These are phyloP conservation scores for Clavispora phyllophila DNA, from an alignment of 805 yeast species.

Conservation along the genomic window DNA sequence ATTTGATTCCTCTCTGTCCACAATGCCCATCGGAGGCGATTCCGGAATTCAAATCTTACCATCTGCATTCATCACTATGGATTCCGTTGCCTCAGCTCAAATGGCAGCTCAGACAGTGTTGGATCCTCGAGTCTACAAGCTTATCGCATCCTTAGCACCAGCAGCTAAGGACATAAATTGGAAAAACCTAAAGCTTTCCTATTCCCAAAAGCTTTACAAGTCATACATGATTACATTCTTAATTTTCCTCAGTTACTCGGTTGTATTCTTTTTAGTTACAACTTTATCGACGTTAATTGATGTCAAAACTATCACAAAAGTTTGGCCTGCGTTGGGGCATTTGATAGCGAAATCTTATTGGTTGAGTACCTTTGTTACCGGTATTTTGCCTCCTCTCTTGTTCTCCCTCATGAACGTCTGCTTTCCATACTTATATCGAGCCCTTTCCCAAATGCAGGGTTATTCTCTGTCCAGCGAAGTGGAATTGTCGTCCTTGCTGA, in stretches of 20 bases:
- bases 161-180: slow-evolving; percentile 43
- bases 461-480: slow-evolving; percentile 53
- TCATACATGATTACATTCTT: slow-evolving; percentile 38
- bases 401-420: slow-evolving; percentile 49
- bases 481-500: slow-evolving; percentile 51
- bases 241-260: slow-evolving; percentile 45
- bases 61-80: slow-evolving; percentile 46
- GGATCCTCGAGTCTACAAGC: slow-evolving; percentile 41
- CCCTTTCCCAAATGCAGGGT: slow-evolving; percentile 48
- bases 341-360: slow-evolving; percentile 45
- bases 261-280: slow-evolving; percentile 51
- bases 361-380: slow-evolving; percentile 53
- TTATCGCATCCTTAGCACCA: slow-evolving; percentile 41
- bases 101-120: slow-evolving; percentile 45
- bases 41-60: slow-evolving; percentile 35
- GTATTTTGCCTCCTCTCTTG: slow-evolving; percentile 57
- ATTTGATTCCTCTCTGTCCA: slow-evolving; percentile 24
- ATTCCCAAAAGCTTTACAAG: slow-evolving; percentile 31
- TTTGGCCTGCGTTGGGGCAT: slow-evolving; percentile 59
- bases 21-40: slow-evolving; percentile 22
- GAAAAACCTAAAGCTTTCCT: slow-evolving; percentile 43
- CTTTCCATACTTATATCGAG: slow-evolving; percentile 52
- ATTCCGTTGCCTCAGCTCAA: slow-evolving; percentile 44
- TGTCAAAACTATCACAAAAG: slow-evolving; percentile 48
- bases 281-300: slow-evolving; percentile 55